These are phyloP conservation scores for Galeopsis tetrahit DNA, from an alignment of 257 asterid species.

Conservation along the genomic window DNA sequence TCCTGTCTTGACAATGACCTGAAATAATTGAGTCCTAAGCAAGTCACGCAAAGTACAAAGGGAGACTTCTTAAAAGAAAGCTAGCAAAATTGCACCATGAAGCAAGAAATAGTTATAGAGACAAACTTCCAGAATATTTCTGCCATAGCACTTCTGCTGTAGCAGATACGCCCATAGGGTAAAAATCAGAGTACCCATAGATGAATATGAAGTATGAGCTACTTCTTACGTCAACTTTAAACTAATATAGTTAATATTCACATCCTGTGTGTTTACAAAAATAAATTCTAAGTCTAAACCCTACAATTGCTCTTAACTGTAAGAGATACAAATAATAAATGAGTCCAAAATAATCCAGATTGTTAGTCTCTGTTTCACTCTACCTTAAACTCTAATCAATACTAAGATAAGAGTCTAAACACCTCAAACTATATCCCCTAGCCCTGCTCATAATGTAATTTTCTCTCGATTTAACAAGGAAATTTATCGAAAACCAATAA, in stretches of 20 bases:
- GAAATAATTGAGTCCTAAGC: slow-evolving; percentile 48
- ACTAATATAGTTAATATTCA: neutral
- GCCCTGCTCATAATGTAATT: neutral
- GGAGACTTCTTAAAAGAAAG: neutral
- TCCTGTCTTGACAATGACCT: slow-evolving; percentile 93
- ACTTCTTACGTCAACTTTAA: neutral
- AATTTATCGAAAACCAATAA: neutral
- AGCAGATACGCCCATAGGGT: slow-evolving; percentile 7
- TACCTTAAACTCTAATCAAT: neutral
- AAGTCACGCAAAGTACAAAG: slow-evolving; percentile 21
- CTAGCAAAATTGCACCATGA: slow-evolving; percentile 14
- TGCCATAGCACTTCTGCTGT: neutral
- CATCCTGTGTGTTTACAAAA: slow-evolving; percentile 16
- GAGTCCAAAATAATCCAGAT: slow-evolving; percentile 16
- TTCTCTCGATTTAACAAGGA: neutral
- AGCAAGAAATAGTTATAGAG: slow-evolving; percentile 23
- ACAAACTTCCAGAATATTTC: neutral
- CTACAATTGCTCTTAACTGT: neutral
- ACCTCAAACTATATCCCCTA: slow-evolving; percentile 2
- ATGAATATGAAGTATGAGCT: slow-evolving; percentile 3
- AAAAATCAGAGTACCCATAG: slow-evolving; percentile 21
- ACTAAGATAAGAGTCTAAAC: neutral
- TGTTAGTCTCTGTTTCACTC: neutral
- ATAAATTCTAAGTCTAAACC: slow-evolving; percentile 8
- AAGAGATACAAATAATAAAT: neutral